Evolutionary conservation across 2,329 filamentous ascomycete genomes (phyloP).

Genomic region (Beauveria pseudobassiana): DNA sequence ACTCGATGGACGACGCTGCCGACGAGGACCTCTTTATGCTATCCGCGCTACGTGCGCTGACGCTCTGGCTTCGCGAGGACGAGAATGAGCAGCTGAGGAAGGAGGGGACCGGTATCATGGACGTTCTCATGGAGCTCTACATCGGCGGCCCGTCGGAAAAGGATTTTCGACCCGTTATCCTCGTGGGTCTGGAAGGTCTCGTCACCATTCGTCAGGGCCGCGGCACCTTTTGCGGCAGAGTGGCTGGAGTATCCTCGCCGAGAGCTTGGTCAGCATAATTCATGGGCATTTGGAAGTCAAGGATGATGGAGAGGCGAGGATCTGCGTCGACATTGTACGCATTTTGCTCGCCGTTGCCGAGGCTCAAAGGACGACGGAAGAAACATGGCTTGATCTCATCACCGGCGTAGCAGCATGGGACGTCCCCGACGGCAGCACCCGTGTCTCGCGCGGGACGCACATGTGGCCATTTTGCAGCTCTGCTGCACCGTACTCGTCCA

Average conservation of each 20-base stretch:
- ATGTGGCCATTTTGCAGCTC: slow-evolving; percentile 48
- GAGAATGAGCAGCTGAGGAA: slow-evolving; percentile 51
- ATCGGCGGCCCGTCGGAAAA: slow-evolving; percentile 19
- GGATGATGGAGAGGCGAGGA: slow-evolving; percentile 27
- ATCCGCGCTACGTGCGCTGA: slow-evolving; percentile 48
- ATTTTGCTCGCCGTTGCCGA: slow-evolving; percentile 47
- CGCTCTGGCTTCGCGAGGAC: slow-evolving; percentile 63
- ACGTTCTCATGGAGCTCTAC: slow-evolving; percentile 53
- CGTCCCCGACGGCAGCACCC: slow-evolving; percentile 23
- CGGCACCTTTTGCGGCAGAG: slow-evolving; percentile 40
- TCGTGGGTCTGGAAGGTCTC: slow-evolving; percentile 54
- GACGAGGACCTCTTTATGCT: slow-evolving; percentile 52
- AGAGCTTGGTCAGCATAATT: slow-evolving; percentile 41
- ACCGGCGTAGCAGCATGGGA: slow-evolving; percentile 43
- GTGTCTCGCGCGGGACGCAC: slow-evolving; percentile 37
- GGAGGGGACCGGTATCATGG: slow-evolving; percentile 51
- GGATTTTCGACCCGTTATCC: slow-evolving; percentile 49
- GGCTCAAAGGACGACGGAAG: slow-evolving; percentile 34
- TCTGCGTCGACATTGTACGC: slow-evolving; percentile 49
- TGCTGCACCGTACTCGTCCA: slow-evolving; percentile 43
- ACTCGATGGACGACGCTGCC: slow-evolving; percentile 40
- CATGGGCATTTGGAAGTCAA: slow-evolving; percentile 20
- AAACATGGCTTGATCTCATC: slow-evolving; percentile 51
- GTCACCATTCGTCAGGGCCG: slow-evolving; percentile 40
- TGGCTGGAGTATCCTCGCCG: slow-evolving; percentile 46